Evolutionary conservation across 129 eudicot genomes (phyloP).

Genomic region (Lonicera japonica): DNA sequence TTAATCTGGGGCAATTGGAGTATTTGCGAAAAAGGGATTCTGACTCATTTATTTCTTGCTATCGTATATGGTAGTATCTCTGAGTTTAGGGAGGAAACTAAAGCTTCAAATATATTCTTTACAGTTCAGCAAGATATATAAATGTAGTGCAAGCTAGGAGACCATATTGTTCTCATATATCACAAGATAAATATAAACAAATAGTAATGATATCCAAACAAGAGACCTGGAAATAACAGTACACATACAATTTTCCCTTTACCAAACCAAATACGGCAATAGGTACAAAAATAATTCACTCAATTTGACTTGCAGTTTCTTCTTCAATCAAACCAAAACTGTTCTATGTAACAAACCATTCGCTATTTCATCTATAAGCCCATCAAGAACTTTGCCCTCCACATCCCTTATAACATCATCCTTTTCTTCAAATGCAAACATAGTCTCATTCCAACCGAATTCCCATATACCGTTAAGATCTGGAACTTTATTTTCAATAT

Average conservation of each 20-base stretch:
- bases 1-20: too few species aligned
- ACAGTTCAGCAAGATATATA: neutral
- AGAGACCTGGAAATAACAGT: neutral
- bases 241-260: neutral
- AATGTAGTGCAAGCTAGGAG: neutral
- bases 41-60: too few species aligned
- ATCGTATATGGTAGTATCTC: too few species aligned
- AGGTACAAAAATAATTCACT: neutral
- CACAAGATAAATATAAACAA: too few species aligned
- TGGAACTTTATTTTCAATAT: constrained; percentile 34
- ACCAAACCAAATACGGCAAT: neutral
- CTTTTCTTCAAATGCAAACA: constrained; percentile 39
- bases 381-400: constrained; percentile 51
- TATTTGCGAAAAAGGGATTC: too few species aligned
- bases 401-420: constrained; percentile 59
- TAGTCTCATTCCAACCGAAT: constrained; percentile 53
- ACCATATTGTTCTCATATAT: neutral
- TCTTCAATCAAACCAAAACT: constrained; percentile 15
- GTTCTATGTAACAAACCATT: constrained; percentile 29
- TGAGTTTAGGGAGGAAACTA: too few species aligned
- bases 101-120: too few species aligned
- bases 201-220: neutral
- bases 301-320: neutral
- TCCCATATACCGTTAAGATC: constrained; percentile 77
- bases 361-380: constrained; percentile 58